A percentile compares a stretch with the other conserved stretches of the same genome.
These are phyloP conservation scores for Wickerhamiella parazyma DNA, from an alignment of 805 yeast genomes.

Conservation along the genomic window DNA sequence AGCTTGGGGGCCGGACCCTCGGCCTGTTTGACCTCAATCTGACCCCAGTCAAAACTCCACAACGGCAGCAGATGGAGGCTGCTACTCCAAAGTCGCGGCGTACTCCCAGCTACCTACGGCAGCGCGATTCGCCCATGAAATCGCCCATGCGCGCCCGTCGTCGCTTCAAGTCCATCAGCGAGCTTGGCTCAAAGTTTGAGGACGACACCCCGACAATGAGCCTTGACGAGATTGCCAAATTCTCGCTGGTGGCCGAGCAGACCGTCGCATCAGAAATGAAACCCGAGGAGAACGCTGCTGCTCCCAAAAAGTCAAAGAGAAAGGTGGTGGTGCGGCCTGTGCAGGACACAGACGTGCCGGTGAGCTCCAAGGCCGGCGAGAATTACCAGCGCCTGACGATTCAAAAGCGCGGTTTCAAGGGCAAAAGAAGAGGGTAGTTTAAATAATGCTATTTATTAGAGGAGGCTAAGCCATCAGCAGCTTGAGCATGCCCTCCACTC, in stretches of 20 bases:
- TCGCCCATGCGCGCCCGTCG: slow-evolving; percentile 5
- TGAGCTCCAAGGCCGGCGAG: slow-evolving; percentile 4
- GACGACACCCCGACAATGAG: slow-evolving; percentile 17
- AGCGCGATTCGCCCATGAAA: slow-evolving; percentile 1
- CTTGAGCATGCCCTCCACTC: slow-evolving; percentile 87
- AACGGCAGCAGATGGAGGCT: slow-evolving; percentile 7
- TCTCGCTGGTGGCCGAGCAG: slow-evolving; percentile 4
- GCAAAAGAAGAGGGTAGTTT: slow-evolving; percentile 11
- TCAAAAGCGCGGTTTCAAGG: slow-evolving; percentile 13
- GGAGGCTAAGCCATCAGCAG: slow-evolving; percentile 39
- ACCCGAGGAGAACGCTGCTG: slow-evolving; percentile 19
- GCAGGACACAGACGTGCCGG: slow-evolving; percentile 8
- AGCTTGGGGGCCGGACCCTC: slow-evolving; percentile 59
- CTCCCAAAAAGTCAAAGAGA: slow-evolving; percentile 26
- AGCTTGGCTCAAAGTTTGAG: slow-evolving; percentile 1
- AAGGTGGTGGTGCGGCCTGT: slow-evolving; percentile 18
- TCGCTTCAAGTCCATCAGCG: slow-evolving; percentile 1
- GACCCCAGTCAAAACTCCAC: slow-evolving; percentile 10
- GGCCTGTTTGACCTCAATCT: slow-evolving; percentile 50
- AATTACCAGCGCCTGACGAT: slow-evolving; percentile 11
- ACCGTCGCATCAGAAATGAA: slow-evolving; percentile 19
- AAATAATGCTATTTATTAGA: slow-evolving; percentile 6
- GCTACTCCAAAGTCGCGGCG: slow-evolving; percentile 11
- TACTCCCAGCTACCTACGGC: slow-evolving; percentile 11
- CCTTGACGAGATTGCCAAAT: slow-evolving; percentile 12